Percentiles rank a stretch among this genome's conserved stretches.
Evolutionary conservation across 345 rosid species (phyloP).

Genomic region (Pelargonium nanum): DNA sequence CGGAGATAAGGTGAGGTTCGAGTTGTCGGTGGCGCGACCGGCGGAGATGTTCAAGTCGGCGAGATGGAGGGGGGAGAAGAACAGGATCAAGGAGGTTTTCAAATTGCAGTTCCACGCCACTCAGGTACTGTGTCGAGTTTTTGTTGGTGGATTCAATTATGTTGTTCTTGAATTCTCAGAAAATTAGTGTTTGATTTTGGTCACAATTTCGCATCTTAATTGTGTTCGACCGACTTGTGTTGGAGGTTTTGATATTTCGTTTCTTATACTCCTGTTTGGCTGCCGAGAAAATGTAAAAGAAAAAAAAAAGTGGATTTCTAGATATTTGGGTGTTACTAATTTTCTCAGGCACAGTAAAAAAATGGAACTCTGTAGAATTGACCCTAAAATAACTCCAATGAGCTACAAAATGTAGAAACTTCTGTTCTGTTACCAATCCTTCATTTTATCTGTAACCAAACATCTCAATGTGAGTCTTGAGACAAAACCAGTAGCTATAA

Average conservation of each 20-base stretch:
- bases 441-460: too few species aligned
- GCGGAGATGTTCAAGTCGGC: constrained; percentile 67
- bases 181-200: constrained; percentile 1
- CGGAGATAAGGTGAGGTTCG: constrained; percentile 25
- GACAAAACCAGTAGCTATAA: too few species aligned
- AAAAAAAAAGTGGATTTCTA: constrained; percentile 2
- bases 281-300: constrained; percentile 16
- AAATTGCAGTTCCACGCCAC: constrained; percentile 80
- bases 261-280: constrained; percentile 12
- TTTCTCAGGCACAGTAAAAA: background rate
- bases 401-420: too few species aligned
- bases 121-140: constrained; percentile 33
- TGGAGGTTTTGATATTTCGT: background rate
- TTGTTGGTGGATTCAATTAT: background rate
- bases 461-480: too few species aligned
- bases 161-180: background rate
- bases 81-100: constrained; percentile 67
- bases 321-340: background rate
- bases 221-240: too few species aligned
- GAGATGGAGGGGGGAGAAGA: constrained; percentile 75
- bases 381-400: too few species aligned
- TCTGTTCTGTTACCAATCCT: too few species aligned
- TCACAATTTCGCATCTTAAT: background rate
- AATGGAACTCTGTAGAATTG: background rate
- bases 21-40: constrained; percentile 10